Conservation (phyloP, 345 rosid species). For the Turritis glabra region DNA sequence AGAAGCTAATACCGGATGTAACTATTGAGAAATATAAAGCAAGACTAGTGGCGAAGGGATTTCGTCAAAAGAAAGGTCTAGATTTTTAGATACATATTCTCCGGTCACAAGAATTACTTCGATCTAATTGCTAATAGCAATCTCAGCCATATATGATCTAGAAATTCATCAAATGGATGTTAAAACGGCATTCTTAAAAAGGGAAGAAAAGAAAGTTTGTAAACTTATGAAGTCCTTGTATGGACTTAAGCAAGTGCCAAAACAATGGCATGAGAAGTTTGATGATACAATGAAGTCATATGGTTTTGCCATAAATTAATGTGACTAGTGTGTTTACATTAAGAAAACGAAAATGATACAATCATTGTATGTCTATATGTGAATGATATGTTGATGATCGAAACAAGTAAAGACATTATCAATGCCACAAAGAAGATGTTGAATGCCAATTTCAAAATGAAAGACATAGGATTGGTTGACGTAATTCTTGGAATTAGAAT, state of each 20-base stretch:
- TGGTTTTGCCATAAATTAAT: background rate
- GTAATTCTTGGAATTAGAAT: background rate
- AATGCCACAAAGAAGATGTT: background rate
- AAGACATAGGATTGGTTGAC: background rate
- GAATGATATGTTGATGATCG: background rate
- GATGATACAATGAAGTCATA: background rate
- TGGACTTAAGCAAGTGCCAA: background rate
- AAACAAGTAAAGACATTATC: background rate
- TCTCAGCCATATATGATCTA: too few relatives aligned
- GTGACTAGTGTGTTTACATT: background rate
- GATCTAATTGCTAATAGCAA: too few relatives aligned
- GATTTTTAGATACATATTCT: too few relatives aligned
- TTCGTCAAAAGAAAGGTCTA: too few relatives aligned
- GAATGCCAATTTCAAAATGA: background rate
- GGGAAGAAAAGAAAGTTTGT: too few relatives aligned
- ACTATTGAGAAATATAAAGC: too few relatives aligned
- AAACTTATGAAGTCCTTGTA: too few relatives aligned
- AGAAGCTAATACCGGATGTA: too few relatives aligned
- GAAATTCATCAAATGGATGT: too few relatives aligned
- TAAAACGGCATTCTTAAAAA: too few relatives aligned
- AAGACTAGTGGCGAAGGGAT: too few relatives aligned
- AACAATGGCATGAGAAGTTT: constrained; percentile 8
- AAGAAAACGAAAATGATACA: background rate
- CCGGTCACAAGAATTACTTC: too few relatives aligned
- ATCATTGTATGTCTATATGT: background rate